Evolutionary conservation across 345 rosid genomes (phyloP).

Genomic region (Combretum micranthum): DNA sequence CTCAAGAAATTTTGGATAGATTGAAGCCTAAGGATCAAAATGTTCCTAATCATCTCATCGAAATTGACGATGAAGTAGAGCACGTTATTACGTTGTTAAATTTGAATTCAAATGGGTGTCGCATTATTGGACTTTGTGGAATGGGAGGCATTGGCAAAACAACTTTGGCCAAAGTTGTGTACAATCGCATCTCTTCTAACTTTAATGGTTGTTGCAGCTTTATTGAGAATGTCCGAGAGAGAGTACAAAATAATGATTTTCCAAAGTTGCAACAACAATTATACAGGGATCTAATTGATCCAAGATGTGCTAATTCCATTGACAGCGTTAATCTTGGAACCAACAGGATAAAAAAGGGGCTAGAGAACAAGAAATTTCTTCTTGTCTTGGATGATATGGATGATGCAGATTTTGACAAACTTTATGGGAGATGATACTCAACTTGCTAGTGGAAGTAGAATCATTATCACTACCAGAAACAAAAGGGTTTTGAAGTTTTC

Average conservation of each 20-base stretch:
- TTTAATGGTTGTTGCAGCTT: conserved; percentile 3
- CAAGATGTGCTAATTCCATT: neutral
- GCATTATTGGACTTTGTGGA: neutral
- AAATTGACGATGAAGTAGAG: neutral
- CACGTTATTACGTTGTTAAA: conserved; percentile 1
- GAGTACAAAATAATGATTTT: neutral
- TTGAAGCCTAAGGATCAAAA: neutral
- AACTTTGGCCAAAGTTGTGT: neutral
- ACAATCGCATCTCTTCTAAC: neutral
- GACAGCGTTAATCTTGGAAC: neutral
- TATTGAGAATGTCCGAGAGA: neutral
- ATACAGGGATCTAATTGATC: neutral
- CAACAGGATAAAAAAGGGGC: neutral
- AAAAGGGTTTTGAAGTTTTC: neutral
- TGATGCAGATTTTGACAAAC: neutral
- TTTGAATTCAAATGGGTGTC: neutral
- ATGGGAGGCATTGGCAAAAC: conserved; percentile 8
- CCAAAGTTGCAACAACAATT: neutral
- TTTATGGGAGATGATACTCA: neutral
- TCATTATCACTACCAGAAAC: conserved; percentile 1
- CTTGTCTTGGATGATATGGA: neutral
- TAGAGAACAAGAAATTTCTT: neutral
- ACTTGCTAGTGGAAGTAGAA: neutral
- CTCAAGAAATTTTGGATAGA: too few species aligned
- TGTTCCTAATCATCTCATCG: neutral